These are phyloP conservation scores for Parastagonospora nodorum DNA, from an alignment of 2,329 filamentous ascomycete genomes.

Conservation along the genomic window DNA sequence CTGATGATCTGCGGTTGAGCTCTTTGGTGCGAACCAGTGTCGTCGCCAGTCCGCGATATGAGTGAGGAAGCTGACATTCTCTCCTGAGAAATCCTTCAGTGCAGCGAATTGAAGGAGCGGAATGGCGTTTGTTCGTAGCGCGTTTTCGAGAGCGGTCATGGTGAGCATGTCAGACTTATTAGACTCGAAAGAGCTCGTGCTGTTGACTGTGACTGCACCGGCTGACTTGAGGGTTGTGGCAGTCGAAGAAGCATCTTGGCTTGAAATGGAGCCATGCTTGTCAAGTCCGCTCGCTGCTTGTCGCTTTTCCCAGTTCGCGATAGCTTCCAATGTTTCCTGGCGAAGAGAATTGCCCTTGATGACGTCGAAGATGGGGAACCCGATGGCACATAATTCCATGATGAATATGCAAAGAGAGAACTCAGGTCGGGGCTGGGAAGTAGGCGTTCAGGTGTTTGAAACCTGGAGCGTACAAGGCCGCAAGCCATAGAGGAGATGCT, in stretches of 20 bases:
- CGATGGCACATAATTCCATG: constrained; percentile 39
- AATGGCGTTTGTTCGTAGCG: constrained; percentile 34
- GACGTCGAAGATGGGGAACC: constrained; percentile 37
- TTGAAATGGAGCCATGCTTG: constrained; percentile 16
- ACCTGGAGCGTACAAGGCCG: constrained; percentile 36
- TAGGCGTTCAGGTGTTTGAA: constrained; percentile 32
- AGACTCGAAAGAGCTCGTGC: constrained; percentile 30
- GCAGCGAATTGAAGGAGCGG: constrained; percentile 41
- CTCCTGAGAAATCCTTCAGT: constrained; percentile 42
- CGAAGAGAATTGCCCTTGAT: constrained; percentile 31
- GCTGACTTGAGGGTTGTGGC: constrained; percentile 23
- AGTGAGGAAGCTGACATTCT: constrained; percentile 44
- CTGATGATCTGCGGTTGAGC: constrained; percentile 25
- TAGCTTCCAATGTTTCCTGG: constrained; percentile 40
- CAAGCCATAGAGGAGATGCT: constrained; percentile 41
- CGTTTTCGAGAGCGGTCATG: constrained; percentile 41
- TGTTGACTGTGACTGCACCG: constrained; percentile 9
- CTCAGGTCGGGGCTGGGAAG: constrained; percentile 35
- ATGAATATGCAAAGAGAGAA: constrained; percentile 40
- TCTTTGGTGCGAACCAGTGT: constrained; percentile 32
- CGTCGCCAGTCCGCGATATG: constrained; percentile 40
- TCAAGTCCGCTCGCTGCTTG: constrained; percentile 18
- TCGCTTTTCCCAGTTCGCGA: constrained; percentile 40
- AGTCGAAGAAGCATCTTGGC: constrained; percentile 17
- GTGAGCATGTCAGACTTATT: constrained; percentile 39